Conservation (phyloP, 2,329 filamentous ascomycete species). For the Lasiodiplodia hormozganensis region DNA sequence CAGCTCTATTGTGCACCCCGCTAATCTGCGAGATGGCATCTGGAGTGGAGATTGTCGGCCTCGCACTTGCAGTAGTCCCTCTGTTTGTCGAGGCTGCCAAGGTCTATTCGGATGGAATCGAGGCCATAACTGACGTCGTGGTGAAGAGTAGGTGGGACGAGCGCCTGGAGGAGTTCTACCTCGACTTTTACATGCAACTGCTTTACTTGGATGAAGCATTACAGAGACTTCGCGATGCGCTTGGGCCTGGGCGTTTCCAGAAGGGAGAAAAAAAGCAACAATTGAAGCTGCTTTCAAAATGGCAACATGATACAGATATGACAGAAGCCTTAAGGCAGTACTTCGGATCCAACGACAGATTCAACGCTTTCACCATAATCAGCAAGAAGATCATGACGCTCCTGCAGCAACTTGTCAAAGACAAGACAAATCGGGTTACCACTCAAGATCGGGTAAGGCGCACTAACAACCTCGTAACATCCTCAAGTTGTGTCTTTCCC, state of each 20-base stretch:
- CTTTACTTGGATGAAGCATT: neutral
- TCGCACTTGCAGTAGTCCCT: slow-evolving; percentile 4
- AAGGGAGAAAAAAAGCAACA: neutral
- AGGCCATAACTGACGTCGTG: slow-evolving; percentile 1
- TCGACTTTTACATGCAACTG: slow-evolving; percentile 8
- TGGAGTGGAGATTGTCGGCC: slow-evolving; percentile 12
- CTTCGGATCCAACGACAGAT: neutral
- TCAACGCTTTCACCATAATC: neutral
- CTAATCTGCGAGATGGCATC: neutral
- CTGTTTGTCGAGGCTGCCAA: slow-evolving; percentile 19
- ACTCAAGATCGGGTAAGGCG: neutral
- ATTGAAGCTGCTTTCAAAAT: neutral
- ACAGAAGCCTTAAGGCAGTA: neutral
- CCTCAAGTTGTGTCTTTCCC: no score
- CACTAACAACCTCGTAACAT: no score
- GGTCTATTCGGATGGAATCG: slow-evolving; percentile 3
- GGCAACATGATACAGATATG: neutral
- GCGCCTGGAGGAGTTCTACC: slow-evolving; percentile 6
- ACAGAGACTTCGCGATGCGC: neutral
- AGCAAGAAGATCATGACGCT: neutral
- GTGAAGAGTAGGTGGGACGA: neutral
- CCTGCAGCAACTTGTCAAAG: neutral
- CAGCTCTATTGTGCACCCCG: no score
- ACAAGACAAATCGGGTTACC: neutral
- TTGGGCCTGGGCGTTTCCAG: neutral